Base-by-base conservation (phyloP, 306 rosid species). In the Pyrus betulifolia region DNA sequence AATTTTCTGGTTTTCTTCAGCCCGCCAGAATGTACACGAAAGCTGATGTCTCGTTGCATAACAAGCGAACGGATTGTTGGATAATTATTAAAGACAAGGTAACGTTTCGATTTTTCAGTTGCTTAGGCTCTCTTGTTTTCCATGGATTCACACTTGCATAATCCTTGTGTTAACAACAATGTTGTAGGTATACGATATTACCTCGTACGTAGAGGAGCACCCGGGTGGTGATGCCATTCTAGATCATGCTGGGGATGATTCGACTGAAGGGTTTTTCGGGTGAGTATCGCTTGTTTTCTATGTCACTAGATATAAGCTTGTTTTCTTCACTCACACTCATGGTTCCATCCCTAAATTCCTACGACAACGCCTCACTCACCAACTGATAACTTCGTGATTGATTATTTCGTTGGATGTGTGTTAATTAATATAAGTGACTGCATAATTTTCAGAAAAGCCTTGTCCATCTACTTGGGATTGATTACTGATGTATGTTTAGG, bases 161-260 rank as follows among this genome's bases (percentile, higher is more conserved):
- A 71, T 11, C 61, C 42, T 49, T 69, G 57, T 51, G 60, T 8
- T 8, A 13, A 19, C 30, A 4, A 22, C 30, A 30, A 35, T 7
- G 40, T 35, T 6, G 40, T 35, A 94, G 98, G 98, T 95, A 35
- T 95, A 86, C 73, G 97, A 95, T 80, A 91, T 95, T 57, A 92
- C 97, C 77, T 79, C 98, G 31, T 92, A 95, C 45, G 97, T 95
- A 60, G 98, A 95, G 77, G 98, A 90, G 82, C 98, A 95, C 84
- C 98, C 98, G 4, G 98, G 98, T 67, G 98, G 98, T 61, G 98
- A 95, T 83, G 96, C 98, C 80, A 95, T 95, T 83, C 84, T 92
- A 68, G 80, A 88, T 57, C 97, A 95, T 78, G 97, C 98, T 11
- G 98, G 98, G 76, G 96, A 85, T 78, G 96, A 91, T 83, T 85